Evolutionary conservation across 2,329 filamentous ascomycete species (phyloP).

Genomic region (Alternaria longipes): DNA sequence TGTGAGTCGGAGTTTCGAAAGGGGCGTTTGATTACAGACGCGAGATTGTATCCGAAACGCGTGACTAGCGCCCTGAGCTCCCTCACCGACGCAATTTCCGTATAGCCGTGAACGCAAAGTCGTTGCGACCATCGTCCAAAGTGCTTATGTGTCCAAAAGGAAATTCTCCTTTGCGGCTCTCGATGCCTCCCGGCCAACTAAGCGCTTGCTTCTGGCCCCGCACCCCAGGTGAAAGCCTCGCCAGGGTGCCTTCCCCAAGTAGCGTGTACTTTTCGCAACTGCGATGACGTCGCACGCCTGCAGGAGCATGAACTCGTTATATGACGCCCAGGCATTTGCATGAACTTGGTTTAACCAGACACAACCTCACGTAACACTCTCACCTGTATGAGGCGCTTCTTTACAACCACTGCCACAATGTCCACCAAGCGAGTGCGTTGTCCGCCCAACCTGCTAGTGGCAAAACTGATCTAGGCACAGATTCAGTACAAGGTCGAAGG

Average conservation of each 20-base stretch:
- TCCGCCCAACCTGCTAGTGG: conserved; percentile 7
- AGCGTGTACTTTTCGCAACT: conserved; percentile 11
- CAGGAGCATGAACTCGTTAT: neutral
- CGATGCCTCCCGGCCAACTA: neutral
- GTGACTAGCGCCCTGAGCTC: conserved; percentile 29
- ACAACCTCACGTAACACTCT: neutral
- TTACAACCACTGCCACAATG: conserved; percentile 44
- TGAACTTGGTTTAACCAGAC: neutral
- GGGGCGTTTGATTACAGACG: conserved; percentile 39
- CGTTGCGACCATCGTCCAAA: neutral
- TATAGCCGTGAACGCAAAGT: conserved; percentile 11
- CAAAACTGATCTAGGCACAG: conserved; percentile 43
- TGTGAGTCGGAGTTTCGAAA: conserved; percentile 20
- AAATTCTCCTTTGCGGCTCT: conserved; percentile 9
- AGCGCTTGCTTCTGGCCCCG: conserved; percentile 19
- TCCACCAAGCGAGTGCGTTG: conserved; percentile 46
- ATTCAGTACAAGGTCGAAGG: conserved; percentile 60
- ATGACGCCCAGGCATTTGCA: neutral
- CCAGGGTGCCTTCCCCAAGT: conserved; percentile 16
- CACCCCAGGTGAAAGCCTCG: conserved; percentile 10
- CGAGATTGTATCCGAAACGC: conserved; percentile 39
- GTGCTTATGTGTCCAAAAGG: conserved; percentile 10
- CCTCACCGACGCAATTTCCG: conserved; percentile 19
- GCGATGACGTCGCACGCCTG: conserved; percentile 21
- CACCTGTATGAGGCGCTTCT: conserved; percentile 34